These are phyloP conservation scores for Anisodus acutangulus DNA, from an alignment of 257 asterid species.

Conservation along the genomic window DNA sequence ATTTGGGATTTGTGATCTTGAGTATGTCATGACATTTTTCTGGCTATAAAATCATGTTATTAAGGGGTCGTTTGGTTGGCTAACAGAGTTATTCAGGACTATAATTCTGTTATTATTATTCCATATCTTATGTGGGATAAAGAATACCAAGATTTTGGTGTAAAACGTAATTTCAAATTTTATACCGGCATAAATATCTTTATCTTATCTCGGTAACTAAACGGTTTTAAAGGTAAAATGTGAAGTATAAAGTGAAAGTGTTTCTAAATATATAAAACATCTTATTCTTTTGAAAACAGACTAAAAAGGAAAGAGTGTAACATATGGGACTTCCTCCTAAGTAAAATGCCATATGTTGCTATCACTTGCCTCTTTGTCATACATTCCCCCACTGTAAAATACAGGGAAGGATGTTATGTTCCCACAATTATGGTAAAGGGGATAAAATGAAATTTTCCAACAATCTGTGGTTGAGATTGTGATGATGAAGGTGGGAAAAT, in stretches of 20 bases:
- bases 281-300: not conserved
- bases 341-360: not conserved
- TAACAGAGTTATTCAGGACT: too few species aligned
- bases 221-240: not conserved
- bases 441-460: conserved; percentile 26
- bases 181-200: too few species aligned
- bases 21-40: not conserved
- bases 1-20: too few species aligned
- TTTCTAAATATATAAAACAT: not conserved
- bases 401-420: not conserved
- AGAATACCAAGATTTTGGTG: too few species aligned
- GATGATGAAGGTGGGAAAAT: conserved; percentile 34
- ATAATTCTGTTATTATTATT: too few species aligned
- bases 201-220: too few species aligned
- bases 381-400: not conserved
- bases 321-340: not conserved
- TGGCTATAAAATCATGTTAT: not conserved
- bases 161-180: too few species aligned
- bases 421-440: conserved; percentile 10
- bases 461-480: conserved; percentile 56
- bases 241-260: not conserved
- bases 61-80: not conserved
- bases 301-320: not conserved
- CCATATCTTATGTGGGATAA: too few species aligned
- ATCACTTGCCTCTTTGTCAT: not conserved